These are phyloP conservation scores for Ogataea dorogensis DNA, from an alignment of 805 yeast genomes.

Conservation along the genomic window DNA sequence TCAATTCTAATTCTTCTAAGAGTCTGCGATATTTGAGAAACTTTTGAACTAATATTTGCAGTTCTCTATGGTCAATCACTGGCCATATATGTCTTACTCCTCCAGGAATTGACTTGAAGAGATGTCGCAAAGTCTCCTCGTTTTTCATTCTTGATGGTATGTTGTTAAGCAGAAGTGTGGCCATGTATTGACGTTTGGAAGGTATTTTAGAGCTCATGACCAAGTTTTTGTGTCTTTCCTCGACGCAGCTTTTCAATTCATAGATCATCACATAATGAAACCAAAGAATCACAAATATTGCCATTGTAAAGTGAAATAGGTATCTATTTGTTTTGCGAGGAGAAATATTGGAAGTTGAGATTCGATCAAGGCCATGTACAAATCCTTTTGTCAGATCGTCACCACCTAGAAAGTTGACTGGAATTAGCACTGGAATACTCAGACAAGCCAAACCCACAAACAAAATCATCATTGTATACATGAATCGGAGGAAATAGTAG, in stretches of 20 bases:
- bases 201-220: slow-evolving; percentile 24
- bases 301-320: slow-evolving; percentile 61
- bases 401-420: slow-evolving; percentile 54
- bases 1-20: slow-evolving; percentile 42
- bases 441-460: slow-evolving; percentile 52
- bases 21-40: slow-evolving; percentile 30
- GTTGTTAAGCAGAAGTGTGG: slow-evolving; percentile 41
- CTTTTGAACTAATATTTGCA: slow-evolving; percentile 33
- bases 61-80: slow-evolving; percentile 42
- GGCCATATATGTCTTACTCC: slow-evolving; percentile 61
- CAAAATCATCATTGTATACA: slow-evolving; percentile 49
- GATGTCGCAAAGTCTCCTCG: slow-evolving; percentile 25
- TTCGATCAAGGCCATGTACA: slow-evolving; percentile 55
- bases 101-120: slow-evolving; percentile 48
- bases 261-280: slow-evolving; percentile 54
- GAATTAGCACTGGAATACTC: slow-evolving; percentile 59
- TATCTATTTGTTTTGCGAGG: slow-evolving; percentile 47
- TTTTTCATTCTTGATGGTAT: slow-evolving; percentile 40
- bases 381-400: slow-evolving; percentile 14
- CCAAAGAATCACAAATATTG: slow-evolving; percentile 51
- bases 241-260: slow-evolving; percentile 55
- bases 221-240: slow-evolving; percentile 46
- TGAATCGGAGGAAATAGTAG: slow-evolving; percentile 65
- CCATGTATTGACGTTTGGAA: slow-evolving; percentile 23
- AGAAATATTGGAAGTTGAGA: slow-evolving; percentile 72